Base-by-base conservation (phyloP, 2,329 filamentous ascomycete species). In the Claviceps paspali region DNA sequence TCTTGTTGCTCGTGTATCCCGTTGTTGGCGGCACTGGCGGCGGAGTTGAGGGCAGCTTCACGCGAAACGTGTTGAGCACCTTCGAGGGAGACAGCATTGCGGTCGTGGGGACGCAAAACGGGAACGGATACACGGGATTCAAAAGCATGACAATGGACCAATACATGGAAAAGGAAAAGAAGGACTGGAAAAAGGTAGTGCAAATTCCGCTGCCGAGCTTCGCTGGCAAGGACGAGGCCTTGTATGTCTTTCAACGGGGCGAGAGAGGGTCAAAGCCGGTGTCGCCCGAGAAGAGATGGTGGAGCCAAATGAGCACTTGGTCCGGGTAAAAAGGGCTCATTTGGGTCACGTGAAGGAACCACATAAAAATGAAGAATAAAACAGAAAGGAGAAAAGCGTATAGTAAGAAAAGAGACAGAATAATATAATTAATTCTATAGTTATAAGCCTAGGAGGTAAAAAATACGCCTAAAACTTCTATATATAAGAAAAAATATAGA, bases 31-130 rank as follows among this genome's bases (percentile, higher is more conserved):
- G 70, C 17, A 64, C 77, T 1, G 79, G 76, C 38, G 78, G 76
- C 27, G 75, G 75, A 34, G 26, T 4, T 15, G 72, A 76, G 11
- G 69, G 71, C 4, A 67, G 66, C 15, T 85, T 86, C 49, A 84
- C 79, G 1, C 64, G 66, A 27, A 61, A 62, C 42, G 61, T 82
- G 41, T 55, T 86, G 42, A 61, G 62, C 38, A 70, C 70, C 14
- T 86, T 76, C 50, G 49, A 61, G 29, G 76, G 77, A 23, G 68
- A 78, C 47, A 75, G 68, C 3, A 64, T 85, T 35, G 72, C 79
- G n/a, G 73, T 82, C 11, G 79, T 79, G 2, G 80, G 80, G 15
- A 83, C 81, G 17, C 79, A 84, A 58, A 85, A 84, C 51, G 57
- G 58, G 15, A 85, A 82, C 53, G 78, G 80, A 2, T 85, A 82